Evolutionary conservation across 495 filamentous ascomycete species (phyloP), one percentile per base, ranked within the genome.

Genomic region (Podospora appendiculata): DNA sequence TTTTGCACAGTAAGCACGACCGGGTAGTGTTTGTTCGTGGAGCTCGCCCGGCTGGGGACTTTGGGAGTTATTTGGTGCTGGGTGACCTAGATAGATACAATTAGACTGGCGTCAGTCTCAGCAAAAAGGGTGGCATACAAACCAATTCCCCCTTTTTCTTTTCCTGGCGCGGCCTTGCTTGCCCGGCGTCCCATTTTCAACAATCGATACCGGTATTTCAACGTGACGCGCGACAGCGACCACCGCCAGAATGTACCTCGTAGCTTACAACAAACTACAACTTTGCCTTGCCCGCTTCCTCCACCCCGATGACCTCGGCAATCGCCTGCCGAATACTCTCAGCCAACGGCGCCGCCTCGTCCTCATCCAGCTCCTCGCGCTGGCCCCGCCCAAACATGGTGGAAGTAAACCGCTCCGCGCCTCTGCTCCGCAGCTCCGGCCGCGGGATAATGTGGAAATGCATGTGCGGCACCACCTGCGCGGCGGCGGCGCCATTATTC

Each of bases 381-480:
- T 82, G 76, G 9, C 91, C 90, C 19, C 86, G 73, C 11, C 89
- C 91, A 77, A 95, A 95, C 85, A 93, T 91, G 47, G 86, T 87
- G 4, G 53, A 40, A 16, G 65, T 68, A 66, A 81, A 84, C 55
- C 72, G 68, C 72, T 78, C 67, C 67, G 70, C 58, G 70, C 73
- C 18, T 56, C 63, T 53, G 40, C 63, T 66, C 61, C 73, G 60
- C 34, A 79, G 57, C 64, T 77, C 75, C 25, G 79, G 77, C 25
- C 91, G 70, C 3, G 91, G 91, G 42, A 96, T 92, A 25, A 97
- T 77, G 57, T 97, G 92, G 68, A 90, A 96, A 66, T 96, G 91
- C 6, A 92, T 84, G 68, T 96, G 91, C 17, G 84, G 83, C 2
- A 97, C 89, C 18, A 91, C 88, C 70, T 97, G 92, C 7, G 90